Percentiles rank a stretch among this genome's conserved stretches.
Evolutionary conservation across 371 early-diverging fungal genomes (phyloP).

Genomic region (Mortierella sp.): DNA sequence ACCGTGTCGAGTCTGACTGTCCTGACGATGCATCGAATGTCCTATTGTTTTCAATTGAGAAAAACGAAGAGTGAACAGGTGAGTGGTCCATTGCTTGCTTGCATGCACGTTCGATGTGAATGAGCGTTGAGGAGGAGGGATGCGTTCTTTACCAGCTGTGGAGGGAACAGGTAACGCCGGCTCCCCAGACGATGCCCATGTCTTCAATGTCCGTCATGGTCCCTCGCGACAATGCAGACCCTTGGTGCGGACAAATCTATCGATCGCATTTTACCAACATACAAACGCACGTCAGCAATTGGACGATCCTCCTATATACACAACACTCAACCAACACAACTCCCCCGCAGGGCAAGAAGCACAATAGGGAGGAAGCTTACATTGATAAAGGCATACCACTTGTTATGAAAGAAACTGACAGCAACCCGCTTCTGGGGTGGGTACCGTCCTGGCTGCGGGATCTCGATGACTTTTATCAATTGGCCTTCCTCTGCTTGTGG

Average conservation of each 20-base stretch:
- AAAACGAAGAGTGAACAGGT: not conserved
- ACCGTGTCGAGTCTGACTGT: constrained; percentile 53
- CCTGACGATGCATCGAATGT: constrained; percentile 47
- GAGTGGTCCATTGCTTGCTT: not conserved
- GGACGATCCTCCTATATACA: not conserved
- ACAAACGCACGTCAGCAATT: not conserved
- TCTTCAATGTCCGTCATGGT: constrained; percentile 56
- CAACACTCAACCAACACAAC: not conserved
- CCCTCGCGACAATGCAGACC: constrained; percentile 46
- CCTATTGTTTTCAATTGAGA: constrained; percentile 21
- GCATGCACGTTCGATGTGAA: no score
- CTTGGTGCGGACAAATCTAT: constrained; percentile 57
- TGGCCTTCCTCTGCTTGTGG: constrained; percentile 27
- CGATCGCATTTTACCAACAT: not conserved
- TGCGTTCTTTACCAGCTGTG: constrained; percentile 38
- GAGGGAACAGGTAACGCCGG: constrained; percentile 45
- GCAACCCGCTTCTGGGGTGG: constrained; percentile 50
- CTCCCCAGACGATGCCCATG: constrained; percentile 58
- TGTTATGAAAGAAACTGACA: constrained; percentile 38
- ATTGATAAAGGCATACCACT: constrained; percentile 57
- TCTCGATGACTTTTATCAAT: constrained; percentile 49
- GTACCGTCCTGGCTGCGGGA: constrained; percentile 51
- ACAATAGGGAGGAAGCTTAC: constrained; percentile 21
- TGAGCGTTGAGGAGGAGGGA: no score
- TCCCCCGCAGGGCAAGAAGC: not conserved